phyloP scores from a whole-genome alignment of 148 eudicot species.

The Amaranthus palmeri region DNA sequence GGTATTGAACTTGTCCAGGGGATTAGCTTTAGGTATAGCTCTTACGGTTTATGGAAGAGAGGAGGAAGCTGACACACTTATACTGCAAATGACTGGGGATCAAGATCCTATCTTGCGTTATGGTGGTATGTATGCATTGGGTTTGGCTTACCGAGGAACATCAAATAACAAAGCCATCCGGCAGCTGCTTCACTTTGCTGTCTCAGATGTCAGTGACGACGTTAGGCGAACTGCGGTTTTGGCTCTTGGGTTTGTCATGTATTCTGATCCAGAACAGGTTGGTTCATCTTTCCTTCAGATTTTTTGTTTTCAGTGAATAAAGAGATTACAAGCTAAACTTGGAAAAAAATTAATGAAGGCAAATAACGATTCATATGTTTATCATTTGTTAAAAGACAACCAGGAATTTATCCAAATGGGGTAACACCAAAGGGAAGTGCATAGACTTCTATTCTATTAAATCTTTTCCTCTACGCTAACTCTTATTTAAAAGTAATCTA shows the following conservation, averaged over 20 bases:
- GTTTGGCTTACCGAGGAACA: slow-evolving; percentile 95
- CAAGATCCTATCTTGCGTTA: slow-evolving; percentile 95
- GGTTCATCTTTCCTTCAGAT: slow-evolving; percentile 15
- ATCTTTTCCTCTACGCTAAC: too few relatives aligned
- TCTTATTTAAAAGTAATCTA: too few relatives aligned
- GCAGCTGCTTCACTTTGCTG: slow-evolving; percentile 96
- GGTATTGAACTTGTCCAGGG: slow-evolving; percentile 40
- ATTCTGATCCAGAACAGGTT: slow-evolving; percentile 98
- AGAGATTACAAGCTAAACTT: too few relatives aligned
- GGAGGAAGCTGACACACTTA: slow-evolving; percentile 93
- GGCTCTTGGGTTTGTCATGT: slow-evolving; percentile 95
- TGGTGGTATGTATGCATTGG: slow-evolving; percentile 99
- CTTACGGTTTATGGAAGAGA: slow-evolving; percentile 98
- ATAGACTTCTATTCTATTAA: too few relatives aligned
- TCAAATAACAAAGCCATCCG: slow-evolving; percentile 97
- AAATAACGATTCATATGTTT: too few relatives aligned
- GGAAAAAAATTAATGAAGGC: too few relatives aligned
- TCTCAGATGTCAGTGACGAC: slow-evolving; percentile 96
- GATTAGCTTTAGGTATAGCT: slow-evolving; percentile 89
- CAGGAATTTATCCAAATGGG: too few relatives aligned
- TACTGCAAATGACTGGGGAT: slow-evolving; percentile 97
- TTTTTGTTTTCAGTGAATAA: background rate
- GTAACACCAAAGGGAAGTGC: too few relatives aligned
- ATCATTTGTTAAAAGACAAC: too few relatives aligned
- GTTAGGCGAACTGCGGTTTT: slow-evolving; percentile 96